Evolutionary conservation across 192 early-diverging fungal genomes (phyloP), one percentile per base, ranked within the genome.

Genomic region (Nowakowskiella sp.): DNA sequence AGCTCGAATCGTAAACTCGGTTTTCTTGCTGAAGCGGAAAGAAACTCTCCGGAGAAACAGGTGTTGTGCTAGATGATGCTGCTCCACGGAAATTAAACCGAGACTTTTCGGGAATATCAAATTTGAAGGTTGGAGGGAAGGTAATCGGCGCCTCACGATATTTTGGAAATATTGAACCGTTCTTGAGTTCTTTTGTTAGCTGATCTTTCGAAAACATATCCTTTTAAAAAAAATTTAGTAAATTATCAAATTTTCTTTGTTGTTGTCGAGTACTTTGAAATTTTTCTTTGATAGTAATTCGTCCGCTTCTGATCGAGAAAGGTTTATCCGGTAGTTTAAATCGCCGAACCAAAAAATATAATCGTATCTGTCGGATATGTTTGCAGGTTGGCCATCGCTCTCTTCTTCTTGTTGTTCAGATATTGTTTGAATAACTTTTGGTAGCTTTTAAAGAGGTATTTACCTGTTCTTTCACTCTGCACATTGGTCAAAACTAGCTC

Each of bases 311-410:
- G 87, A 84, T 50, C 84, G 84, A 10, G 72, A 61, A 46, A 89
- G 61, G 31, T 73, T 69, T 4, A 89, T 70, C 8, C 89, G 76
- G 57, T 90, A 92, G 62, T 92, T 92, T 13, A 92, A 77, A 62
- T 92, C 89, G 22, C 92, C 88, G 19, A 88, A 71, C 87, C 87
- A 94, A 19, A 90, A 64, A 23, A 87, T 65, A 24, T 65, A 69
- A 19, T 48, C 52, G 6, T 51, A 13, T 66, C 61, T 76, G 85
- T 68, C 86, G 74, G 54, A 88, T 85, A 49, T 80, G 71, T 6
- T 76, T 69, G 45, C 88, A 81, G 26, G 51, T 68, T 1, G 76
- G 71, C 27, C 80, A 81, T 31, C n/a, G n/a, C n/a, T n/a, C n/a
- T n/a, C n/a, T n/a, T n/a, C n/a, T n/a, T n/a, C n/a, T n/a, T n/a